Percentiles rank a stretch among this genome's conserved stretches.
These are phyloP conservation scores for Heliamphora exappendiculata DNA, from an alignment of 148 eudicot genomes.

Conservation along the genomic window DNA sequence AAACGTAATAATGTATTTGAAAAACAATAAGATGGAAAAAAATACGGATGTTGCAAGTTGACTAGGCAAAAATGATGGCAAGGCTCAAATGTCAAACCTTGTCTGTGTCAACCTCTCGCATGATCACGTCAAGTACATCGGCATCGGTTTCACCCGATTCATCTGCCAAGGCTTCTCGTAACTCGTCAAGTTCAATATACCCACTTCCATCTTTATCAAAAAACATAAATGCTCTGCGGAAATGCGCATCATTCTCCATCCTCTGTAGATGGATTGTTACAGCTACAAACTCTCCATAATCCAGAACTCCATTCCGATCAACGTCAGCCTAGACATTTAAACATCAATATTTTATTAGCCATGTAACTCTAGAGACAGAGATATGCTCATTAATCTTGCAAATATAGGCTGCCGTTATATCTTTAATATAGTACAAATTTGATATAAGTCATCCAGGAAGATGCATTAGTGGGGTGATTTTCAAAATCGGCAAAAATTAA, in stretches of 20 bases:
- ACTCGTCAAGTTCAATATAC: slow-evolving; percentile 77
- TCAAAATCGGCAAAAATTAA: background rate
- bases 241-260: slow-evolving; percentile 93
- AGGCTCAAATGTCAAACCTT: slow-evolving; percentile 37
- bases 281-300: slow-evolving; percentile 96
- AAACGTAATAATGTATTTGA: background rate
- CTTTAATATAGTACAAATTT: background rate
- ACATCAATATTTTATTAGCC: background rate
- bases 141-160: slow-evolving; percentile 66
- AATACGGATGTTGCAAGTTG: background rate
- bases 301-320: slow-evolving; percentile 83
- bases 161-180: slow-evolving; percentile 68
- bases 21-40: background rate
- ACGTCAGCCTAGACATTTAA: slow-evolving; percentile 70
- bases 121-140: slow-evolving; percentile 63
- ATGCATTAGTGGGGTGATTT: background rate
- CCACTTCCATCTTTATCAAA: slow-evolving; percentile 90
- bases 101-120: slow-evolving; percentile 88
- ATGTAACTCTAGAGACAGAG: background rate
- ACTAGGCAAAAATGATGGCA: background rate
- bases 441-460: background rate
- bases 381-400: background rate
- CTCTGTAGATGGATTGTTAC: slow-evolving; percentile 92
- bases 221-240: slow-evolving; percentile 77
- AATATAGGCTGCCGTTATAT: background rate